Conservation (phyloP, 2,329 filamentous ascomycete species). For the Ophiostoma sp. region DNA sequence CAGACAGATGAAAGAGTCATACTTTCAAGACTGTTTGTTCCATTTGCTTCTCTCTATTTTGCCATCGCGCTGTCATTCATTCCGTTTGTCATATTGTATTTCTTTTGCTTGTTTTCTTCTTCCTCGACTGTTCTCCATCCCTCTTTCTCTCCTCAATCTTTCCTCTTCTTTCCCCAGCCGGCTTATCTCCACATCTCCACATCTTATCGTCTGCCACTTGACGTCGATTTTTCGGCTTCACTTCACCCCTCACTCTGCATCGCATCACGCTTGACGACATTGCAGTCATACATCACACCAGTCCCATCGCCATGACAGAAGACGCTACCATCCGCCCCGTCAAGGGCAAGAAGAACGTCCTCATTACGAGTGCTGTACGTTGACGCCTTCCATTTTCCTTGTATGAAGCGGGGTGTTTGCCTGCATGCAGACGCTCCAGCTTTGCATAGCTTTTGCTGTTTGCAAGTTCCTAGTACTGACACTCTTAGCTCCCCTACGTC, state of each 20-base stretch:
- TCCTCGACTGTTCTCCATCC: not conserved
- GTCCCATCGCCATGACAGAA: slow-evolving; percentile 28
- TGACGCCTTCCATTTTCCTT: not conserved
- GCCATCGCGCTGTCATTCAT: not conserved
- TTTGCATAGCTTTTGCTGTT: too few relatives aligned
- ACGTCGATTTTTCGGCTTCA: slow-evolving; percentile 14
- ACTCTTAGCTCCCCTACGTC: slow-evolving; percentile 32
- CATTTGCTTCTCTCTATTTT: not conserved
- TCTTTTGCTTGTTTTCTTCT: not conserved
- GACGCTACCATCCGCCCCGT: slow-evolving; percentile 51
- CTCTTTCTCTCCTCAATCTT: too few relatives aligned
- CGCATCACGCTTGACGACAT: not conserved
- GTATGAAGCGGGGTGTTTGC: too few relatives aligned
- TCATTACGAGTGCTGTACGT: slow-evolving; percentile 84
- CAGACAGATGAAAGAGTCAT: not conserved
- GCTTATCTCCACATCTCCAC: slow-evolving; percentile 1
- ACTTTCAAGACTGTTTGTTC: not conserved
- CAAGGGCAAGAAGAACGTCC: slow-evolving; percentile 73
- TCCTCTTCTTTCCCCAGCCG: too few relatives aligned
- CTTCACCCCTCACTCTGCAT: slow-evolving; percentile 6
- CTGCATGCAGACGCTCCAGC: too few relatives aligned
- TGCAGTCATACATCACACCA: slow-evolving; percentile 21
- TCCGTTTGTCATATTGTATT: not conserved
- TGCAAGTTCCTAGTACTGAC: not conserved
- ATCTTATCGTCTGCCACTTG: slow-evolving; percentile 13